Evolutionary conservation across 495 filamentous ascomycete species (phyloP), one percentile per base, ranked within the genome.

Genomic region (Neurospora sp.): DNA sequence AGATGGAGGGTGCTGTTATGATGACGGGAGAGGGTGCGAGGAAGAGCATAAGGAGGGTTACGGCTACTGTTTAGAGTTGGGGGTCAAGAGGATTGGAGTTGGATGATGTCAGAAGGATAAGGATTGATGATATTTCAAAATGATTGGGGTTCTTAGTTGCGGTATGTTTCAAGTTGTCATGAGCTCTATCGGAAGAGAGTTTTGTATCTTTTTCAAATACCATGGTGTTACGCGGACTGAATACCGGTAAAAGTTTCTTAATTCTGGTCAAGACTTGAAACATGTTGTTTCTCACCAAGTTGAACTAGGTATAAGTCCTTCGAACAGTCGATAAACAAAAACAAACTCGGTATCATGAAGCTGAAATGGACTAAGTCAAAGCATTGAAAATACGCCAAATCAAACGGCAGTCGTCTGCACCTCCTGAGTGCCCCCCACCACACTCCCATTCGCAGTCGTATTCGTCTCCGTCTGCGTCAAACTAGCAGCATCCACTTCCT

Each of bases 1-100:
- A 98, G 85, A 88, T 91, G 74, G 96, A 98, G 83, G 96, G 96
- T 4, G 80, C 87, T 20, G 86, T 98, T 71, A 91, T 91, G 84
- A 87, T 98, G 46, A 86, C 85, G 62, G 96, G 96, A 5, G 95
- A 98, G 77, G 96, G 95, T 11, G 84, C 91, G 27, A 89, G 95
- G 77, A 93, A 89, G 84, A 92, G 82, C 73, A 92, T 99, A 73
- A 89, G 95, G 79, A 90, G 94, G 78, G 88, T 95, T 72, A 91
- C 85, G 27, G 80, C 80, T 41, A 80, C 80, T 73, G 80, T 81
- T 70, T 86, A 72, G 39, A 35, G 39, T 48, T 20, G 12, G 18
- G 42, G 2, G 42, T 37, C 12, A 18, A 18, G 37, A 74, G 23
- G 46, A 31, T 71, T 37, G 20, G 37, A 31, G n/a, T 35, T 66